phyloP scores from a whole-genome alignment of 148 eudicot genomes.

The Persicaria tinctoria region DNA sequence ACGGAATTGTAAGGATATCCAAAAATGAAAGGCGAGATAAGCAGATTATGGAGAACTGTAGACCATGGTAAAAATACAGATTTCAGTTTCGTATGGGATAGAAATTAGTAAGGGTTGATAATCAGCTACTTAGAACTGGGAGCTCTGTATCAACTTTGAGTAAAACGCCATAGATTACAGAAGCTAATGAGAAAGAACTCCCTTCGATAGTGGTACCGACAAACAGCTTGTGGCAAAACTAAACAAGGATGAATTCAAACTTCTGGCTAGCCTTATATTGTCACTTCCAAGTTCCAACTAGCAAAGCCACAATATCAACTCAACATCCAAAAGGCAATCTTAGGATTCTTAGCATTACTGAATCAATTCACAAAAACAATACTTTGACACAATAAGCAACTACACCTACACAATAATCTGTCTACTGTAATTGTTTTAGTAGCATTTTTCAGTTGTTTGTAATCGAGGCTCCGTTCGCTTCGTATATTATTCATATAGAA shows the following conservation, averaged over 20 bases:
- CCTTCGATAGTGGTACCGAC: neutral
- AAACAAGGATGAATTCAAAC: neutral
- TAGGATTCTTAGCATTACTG: neutral
- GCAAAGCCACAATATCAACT: neutral
- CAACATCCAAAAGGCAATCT: neutral
- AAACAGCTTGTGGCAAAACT: neutral
- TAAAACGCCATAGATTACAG: neutral
- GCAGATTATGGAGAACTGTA: neutral
- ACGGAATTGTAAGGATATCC: neutral
- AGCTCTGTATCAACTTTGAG: neutral
- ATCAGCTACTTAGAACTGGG: neutral
- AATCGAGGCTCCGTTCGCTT: neutral
- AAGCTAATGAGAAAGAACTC: neutral
- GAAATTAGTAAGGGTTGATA: neutral
- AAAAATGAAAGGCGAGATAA: neutral
- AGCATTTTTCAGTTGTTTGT: neutral
- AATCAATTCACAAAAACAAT: neutral
- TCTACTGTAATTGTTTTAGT: neutral
- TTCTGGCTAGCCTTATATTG: neutral
- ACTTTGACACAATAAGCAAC: neutral
- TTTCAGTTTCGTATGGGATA: neutral
- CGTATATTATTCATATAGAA: neutral
- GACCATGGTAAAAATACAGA: neutral
- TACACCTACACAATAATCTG: neutral
- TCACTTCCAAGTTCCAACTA: neutral